A percentile compares a stretch with the other conserved stretches of the same genome.
Conservation (phyloP, 768 basidiomycete genomes). For the Boletus vermiculosoides region DNA sequence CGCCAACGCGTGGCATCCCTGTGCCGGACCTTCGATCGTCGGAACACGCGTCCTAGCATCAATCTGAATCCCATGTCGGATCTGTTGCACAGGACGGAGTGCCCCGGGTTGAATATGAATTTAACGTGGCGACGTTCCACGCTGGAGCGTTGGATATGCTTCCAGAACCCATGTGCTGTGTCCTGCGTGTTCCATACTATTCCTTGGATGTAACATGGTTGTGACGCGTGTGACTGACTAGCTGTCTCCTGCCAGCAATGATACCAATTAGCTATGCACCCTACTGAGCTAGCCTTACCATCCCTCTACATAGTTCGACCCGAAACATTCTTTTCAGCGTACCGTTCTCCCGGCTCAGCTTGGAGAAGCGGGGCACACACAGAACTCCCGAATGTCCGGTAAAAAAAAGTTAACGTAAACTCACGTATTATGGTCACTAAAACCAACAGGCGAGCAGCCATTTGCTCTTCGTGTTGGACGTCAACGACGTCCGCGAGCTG, state of each 20-base stretch:
- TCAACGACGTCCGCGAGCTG: slow-evolving; percentile 25
- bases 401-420: slow-evolving; percentile 29
- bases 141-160: slow-evolving; percentile 1
- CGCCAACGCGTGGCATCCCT: slow-evolving; percentile 15
- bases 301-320: background rate
- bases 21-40: slow-evolving; percentile 10
- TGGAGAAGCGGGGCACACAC: slow-evolving; percentile 2
- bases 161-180: slow-evolving; percentile 16
- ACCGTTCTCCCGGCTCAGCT: background rate
- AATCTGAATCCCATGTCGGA: background rate
- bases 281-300: background rate
- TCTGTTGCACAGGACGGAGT: slow-evolving; percentile 9
- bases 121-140: background rate
- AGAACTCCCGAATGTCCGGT: slow-evolving; percentile 11
- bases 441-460: slow-evolving; percentile 21
- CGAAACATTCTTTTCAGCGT: background rate
- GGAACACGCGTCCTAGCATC: slow-evolving; percentile 6
- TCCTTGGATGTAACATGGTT: background rate
- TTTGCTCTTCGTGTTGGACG: slow-evolving; percentile 29
- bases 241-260: background rate
- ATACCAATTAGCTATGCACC: background rate
- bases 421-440: slow-evolving; percentile 31
- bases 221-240: background rate
- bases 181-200: background rate
- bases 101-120: background rate